phyloP scores from a whole-genome alignment of 208 protist species.

The Tritrichomonas musculus region DNA sequence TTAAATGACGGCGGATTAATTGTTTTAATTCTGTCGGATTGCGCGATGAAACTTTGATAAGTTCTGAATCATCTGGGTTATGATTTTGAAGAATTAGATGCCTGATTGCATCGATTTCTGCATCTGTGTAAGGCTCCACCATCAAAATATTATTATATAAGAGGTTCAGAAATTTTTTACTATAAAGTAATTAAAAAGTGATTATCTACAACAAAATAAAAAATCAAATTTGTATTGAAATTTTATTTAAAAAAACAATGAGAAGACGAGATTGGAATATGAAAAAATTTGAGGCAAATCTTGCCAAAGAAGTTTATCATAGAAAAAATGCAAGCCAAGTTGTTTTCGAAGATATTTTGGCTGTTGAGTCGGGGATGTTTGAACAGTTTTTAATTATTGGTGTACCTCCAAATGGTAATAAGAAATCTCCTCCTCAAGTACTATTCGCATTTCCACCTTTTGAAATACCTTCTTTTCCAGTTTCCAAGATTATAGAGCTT shows the following conservation, averaged over 20 bases:
- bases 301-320: too few relatives aligned
- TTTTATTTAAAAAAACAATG: too few relatives aligned
- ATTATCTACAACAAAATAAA: too few relatives aligned
- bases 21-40: not conserved
- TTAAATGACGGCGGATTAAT: not conserved
- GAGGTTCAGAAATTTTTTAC: too few relatives aligned
- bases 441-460: not conserved
- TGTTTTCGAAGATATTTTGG: too few relatives aligned
- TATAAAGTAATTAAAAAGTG: too few relatives aligned
- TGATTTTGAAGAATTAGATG: not conserved
- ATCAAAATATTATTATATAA: too few relatives aligned
- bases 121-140: not conserved
- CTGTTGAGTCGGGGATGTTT: not conserved
- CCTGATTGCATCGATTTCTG: not conserved
- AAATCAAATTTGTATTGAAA: too few relatives aligned
- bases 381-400: slow-evolving; percentile 21
- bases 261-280: too few relatives aligned
- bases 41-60: not conserved
- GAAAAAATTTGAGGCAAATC: too few relatives aligned
- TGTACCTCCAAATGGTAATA: not conserved
- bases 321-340: too few relatives aligned
- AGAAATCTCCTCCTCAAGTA: not conserved
- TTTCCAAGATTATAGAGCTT: not conserved
- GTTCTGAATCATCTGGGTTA: not conserved
- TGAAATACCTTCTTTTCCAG: not conserved